These are phyloP conservation scores for Boechera divaricarpa DNA, from an alignment of 345 rosid species.

Conservation along the genomic window DNA sequence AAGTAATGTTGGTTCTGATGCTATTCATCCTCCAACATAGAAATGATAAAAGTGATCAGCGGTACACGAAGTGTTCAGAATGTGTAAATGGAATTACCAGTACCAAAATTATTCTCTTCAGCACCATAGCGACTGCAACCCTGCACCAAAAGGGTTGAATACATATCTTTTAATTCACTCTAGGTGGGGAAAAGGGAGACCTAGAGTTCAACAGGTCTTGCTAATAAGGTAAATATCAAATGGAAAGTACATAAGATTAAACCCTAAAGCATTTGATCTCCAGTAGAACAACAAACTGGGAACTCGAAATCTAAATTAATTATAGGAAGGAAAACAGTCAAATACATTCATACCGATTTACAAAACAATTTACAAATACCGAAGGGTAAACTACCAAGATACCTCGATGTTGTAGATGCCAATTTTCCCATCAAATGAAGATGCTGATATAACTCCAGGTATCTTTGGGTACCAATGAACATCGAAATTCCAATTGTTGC, in stretches of 20 bases:
- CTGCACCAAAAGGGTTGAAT: constrained; percentile 55
- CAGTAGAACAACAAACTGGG: constrained; percentile 13
- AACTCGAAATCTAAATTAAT: constrained; percentile 2
- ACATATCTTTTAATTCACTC: constrained; percentile 11
- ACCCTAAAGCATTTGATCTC: constrained; percentile 24
- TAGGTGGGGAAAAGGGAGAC: constrained; percentile 6
- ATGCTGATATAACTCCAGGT: constrained; percentile 96
- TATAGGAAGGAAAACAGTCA: constrained; percentile 4
- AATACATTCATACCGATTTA: constrained; percentile 1
- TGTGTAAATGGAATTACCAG: constrained; percentile 56
- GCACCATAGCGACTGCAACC: constrained; percentile 75
- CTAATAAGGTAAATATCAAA: background rate
- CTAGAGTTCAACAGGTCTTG: constrained; percentile 17
- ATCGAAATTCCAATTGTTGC: constrained; percentile 98
- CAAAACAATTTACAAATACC: constrained; percentile 1
- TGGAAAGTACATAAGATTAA: constrained; percentile 17
- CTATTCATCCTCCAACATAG: constrained; percentile 28
- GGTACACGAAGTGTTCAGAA: constrained; percentile 14
- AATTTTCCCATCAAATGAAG: constrained; percentile 96
- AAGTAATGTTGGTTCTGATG: constrained; percentile 23
- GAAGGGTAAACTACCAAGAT: constrained; percentile 27
- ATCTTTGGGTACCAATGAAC: constrained; percentile 97
- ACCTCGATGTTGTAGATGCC: constrained; percentile 98
- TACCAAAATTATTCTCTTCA: constrained; percentile 61
- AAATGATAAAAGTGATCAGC: constrained; percentile 5